Conservation (phyloP, 495 filamentous ascomycete genomes). For the Penicillium taxi region DNA sequence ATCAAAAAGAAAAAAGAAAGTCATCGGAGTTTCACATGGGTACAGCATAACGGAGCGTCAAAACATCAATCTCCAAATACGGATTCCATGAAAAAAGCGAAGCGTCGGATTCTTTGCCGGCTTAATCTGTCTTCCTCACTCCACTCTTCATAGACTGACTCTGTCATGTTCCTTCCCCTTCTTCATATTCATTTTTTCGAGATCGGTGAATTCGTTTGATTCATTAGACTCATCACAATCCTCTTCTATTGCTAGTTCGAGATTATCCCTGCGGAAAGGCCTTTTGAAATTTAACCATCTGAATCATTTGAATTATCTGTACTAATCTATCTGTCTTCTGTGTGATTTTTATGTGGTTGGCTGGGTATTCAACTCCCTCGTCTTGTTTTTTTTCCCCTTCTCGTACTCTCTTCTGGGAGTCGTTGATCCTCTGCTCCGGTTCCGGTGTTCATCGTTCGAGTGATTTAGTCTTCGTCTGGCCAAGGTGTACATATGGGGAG, state of each 20-base stretch:
- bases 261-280: no score
- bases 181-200: no score
- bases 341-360: constrained; percentile 8
- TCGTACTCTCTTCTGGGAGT: constrained; percentile 1
- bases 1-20: constrained; percentile 15
- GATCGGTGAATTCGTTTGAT: no score
- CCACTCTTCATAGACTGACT: constrained; percentile 12
- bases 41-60: constrained; percentile 18
- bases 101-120: no score
- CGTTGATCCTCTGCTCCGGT: background rate
- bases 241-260: no score
- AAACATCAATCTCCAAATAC: constrained; percentile 9
- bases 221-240: no score
- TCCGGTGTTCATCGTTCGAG: constrained; percentile 6
- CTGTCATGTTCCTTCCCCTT: no score
- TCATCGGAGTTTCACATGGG: constrained; percentile 17
- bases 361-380: constrained; percentile 2
- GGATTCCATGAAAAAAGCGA: constrained; percentile 2
- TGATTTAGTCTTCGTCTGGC: constrained; percentile 2
- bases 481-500: constrained; percentile 15
- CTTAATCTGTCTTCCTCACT: no score
- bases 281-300: constrained; percentile 3
- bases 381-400: constrained; percentile 9
- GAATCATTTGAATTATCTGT: constrained; percentile 15
- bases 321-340: constrained; percentile 16